Evolutionary conservation across 2,329 filamentous ascomycete genomes (phyloP), one percentile per base, ranked within the genome.

Genomic region (Botrytis squamosa): DNA sequence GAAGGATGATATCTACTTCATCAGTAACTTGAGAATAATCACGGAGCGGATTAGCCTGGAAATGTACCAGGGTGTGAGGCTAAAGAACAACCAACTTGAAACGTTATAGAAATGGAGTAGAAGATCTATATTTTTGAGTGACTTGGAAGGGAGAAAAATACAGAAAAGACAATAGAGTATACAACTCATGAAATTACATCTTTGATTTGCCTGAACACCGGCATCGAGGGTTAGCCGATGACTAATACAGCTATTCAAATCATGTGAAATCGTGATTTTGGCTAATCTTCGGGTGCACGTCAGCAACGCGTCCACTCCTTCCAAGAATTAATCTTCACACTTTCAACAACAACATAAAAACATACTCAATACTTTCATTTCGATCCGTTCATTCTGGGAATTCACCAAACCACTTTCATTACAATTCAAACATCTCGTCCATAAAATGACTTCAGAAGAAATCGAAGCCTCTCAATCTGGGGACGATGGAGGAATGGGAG

Each of bases 401-500:
- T 57, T 42, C 22, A 55, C 25, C 46, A 40, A 68, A 68, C 4
- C 16, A 44, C 1, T 22, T 42, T 52, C 40, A 38, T 44, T 40
- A 42, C 10, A 29, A 16, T 36, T 10, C 16, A 12, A 62, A 36
- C 22, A 12, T 44, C 7, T 33, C 44, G 12, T n/a, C 33, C 29
- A 33, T 20, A 72, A 59, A 57, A 42, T 81, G 80, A 76, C 79
- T 66, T 76, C 77, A 29, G 80, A 82, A 71, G 81, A 82, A 66
- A 72, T 81, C 33, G 88, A 89, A 76, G 88, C 91, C 76, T 89
- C 90, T 55, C 93, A 97, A 77, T 91, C 91, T 75, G 88, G 88
- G 73, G 94, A 96, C 73, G 94, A 97, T 74, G 87, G 88, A 79
- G 88, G 90, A 75, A 88, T 90, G 80, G 90, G 92, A 73, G 94